Base-by-base conservation (phyloP, 1,284 basidiomycete genomes). In the Heliocybe sulcata region DNA sequence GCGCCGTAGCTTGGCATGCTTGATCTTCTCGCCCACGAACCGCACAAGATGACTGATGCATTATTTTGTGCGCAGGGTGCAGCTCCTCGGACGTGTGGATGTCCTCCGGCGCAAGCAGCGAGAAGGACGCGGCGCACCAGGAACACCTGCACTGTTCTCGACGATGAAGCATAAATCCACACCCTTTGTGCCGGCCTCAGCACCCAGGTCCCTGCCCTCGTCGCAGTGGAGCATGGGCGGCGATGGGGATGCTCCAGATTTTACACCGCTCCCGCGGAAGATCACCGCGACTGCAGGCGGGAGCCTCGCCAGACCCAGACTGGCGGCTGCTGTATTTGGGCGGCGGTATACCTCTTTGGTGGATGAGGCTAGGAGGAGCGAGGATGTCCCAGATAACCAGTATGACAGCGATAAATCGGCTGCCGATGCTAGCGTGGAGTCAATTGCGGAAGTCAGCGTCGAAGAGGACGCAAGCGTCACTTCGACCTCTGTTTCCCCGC, bases 51-150 rank as follows among this genome's bases (percentile, higher is more conserved):
- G 29, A 29, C 54, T 59, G 31, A 57, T 54, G 35, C 38, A 16
- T 51, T 27, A 53, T 45, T 31, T 31, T 31, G 29, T 12, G 29
- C 29, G 29, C 55, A 90, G 87, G 51, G 75, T 78, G 20, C 74
- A 76, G 54, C 63, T 90, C 27, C 57, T 77, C 45, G 69, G 76
- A 56, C 76, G 88, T 42, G 72, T 77, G 2, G 69, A 71, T 14
- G 81, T 86, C 1, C 66, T 90, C 35, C 72, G 79, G 63, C 80
- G 75, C 59, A 87, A 85, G 61, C 87, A 87, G 61, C 74, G 77
- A 11, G 65, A 72, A 1, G 82, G 83, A 1, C 69, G 76, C 23
- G 69, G 78, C 51, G 83, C 83, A 1, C 78, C 80, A 2, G 81
- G 83, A 0, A 74, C 74, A 1, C 72, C 72, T 1, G 63, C 27